Percentiles rank a stretch among this genome's conserved stretches.
phyloP scores from a whole-genome alignment of 345 rosid genomes.

The Populus ilicifolia region DNA sequence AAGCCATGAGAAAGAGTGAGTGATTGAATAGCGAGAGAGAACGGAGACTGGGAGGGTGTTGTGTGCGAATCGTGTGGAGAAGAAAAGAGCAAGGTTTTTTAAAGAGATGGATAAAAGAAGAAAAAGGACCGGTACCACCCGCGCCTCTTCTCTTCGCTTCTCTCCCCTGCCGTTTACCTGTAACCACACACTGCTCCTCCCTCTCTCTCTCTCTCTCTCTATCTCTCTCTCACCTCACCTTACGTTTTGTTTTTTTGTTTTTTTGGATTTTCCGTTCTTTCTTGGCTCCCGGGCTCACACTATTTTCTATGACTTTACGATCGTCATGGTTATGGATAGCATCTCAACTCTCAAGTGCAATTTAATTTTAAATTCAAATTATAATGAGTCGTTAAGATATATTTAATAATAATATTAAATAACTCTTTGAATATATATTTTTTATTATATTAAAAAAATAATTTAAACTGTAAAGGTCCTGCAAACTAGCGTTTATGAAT shows the following conservation, averaged over 20 bases:
- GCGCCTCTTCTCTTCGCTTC: constrained; percentile 24
- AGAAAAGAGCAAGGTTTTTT: constrained; percentile 19
- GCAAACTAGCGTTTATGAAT: too few relatives aligned
- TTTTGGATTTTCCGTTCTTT: neutral
- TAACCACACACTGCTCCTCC: constrained; percentile 4
- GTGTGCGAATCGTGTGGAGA: constrained; percentile 18
- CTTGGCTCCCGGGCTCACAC: neutral
- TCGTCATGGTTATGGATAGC: too few relatives aligned
- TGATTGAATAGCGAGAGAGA: constrained; percentile 25
- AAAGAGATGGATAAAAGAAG: constrained; percentile 10
- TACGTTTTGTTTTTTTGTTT: neutral
- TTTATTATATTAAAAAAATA: too few relatives aligned
- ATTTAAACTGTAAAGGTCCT: too few relatives aligned
- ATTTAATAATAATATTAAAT: too few relatives aligned
- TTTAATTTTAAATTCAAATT: too few relatives aligned
- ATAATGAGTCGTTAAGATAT: too few relatives aligned
- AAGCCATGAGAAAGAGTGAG: constrained; percentile 33
- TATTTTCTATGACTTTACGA: too few relatives aligned
- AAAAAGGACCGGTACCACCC: constrained; percentile 49
- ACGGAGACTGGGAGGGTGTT: constrained; percentile 3
- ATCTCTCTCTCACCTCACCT: neutral
- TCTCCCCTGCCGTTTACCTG: constrained; percentile 9
- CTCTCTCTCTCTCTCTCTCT: neutral
- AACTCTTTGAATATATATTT: too few relatives aligned
- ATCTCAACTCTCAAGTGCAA: too few relatives aligned